Evolutionary conservation across 2,329 filamentous ascomycete species (phyloP), one percentile per base, ranked within the genome.

Genomic region (Hypoxylon sp.): DNA sequence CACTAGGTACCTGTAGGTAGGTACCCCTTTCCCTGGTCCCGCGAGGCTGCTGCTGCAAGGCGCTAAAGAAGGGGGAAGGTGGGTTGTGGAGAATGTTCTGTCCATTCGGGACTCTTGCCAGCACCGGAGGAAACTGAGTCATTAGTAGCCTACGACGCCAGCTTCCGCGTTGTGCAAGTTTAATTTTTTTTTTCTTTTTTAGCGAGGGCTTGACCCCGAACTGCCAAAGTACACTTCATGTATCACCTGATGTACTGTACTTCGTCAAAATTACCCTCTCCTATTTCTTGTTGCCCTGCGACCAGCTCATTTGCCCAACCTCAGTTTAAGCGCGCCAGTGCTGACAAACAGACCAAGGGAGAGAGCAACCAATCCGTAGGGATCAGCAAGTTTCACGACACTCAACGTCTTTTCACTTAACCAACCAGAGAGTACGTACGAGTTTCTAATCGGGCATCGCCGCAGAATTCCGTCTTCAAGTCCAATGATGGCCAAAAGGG

Each of bases 51-150:
- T 63, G 62, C 62, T 70, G 52, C 64, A 58, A 67, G 59, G 64
- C 66, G 67, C 59, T 70, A 66, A 61, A 65, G 63, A 69, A 63
- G 62, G 62, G 55, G 64, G 44, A 59, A 61, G 65, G 60, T 69
- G 67, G 62, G 60, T 51, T 63, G 64, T 66, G 50, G 59, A 53
- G 60, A 63, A 63, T 13, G 60, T 57, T 64, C 42, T 53, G 55
- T 70, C 71, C 71, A 73, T 67, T 72, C 71, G 71, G 71, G 67
- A 73, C 44, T 69, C 70, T 73, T 73, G 66, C 69, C 71, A 69
- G 63, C 31, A 48, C 63, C 69, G 65, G 63, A 70, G 53, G 61
- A 71, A 63, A 70, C 66, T 71, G 69, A 69, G 65, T 54, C 67
- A 54, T 60, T 65, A 59, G 64, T 65, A 59, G 64, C 31, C 33